Evolutionary conservation across 2,329 filamentous ascomycete genomes (phyloP).

Genomic region (Calonectria hawksworthii): DNA sequence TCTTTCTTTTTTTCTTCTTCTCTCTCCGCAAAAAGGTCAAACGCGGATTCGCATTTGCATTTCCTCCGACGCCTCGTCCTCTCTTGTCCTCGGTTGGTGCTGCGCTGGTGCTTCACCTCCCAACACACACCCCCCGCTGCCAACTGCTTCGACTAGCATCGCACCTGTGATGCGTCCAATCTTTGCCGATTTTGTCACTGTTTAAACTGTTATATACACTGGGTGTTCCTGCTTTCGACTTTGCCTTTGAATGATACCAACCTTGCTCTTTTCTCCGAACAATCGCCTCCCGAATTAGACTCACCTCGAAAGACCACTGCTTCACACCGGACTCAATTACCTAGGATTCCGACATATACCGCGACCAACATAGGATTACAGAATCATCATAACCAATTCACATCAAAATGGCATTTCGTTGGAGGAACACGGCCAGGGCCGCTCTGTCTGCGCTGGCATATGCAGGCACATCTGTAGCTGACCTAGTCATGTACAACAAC

Average conservation of each 20-base stretch:
- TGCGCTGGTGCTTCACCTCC: constrained; percentile 2
- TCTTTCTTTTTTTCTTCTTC: background rate
- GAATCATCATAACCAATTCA: background rate
- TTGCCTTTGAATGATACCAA: background rate
- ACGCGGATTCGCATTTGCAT: background rate
- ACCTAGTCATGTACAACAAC: constrained; percentile 44
- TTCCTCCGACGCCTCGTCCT: background rate
- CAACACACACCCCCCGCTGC: background rate
- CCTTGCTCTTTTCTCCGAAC: background rate
- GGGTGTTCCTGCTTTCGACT: background rate
- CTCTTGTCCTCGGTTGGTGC: background rate
- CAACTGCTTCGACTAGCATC: constrained; percentile 2
- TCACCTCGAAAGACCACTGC: background rate
- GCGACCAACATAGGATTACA: background rate
- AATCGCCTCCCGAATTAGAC: constrained; percentile 1
- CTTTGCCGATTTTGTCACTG: constrained; percentile 5
- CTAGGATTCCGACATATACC: background rate
- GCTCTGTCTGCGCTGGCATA: constrained; percentile 15
- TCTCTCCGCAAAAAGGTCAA: background rate
- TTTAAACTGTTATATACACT: constrained; percentile 15
- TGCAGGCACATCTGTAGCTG: constrained; percentile 38
- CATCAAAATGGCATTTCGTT: constrained; percentile 25
- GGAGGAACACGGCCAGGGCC: constrained; percentile 18
- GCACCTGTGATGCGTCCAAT: constrained; percentile 22
- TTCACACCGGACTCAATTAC: background rate